Evolutionary conservation across 257 asterid species (phyloP).

Genomic region (Perilla frutescens): DNA sequence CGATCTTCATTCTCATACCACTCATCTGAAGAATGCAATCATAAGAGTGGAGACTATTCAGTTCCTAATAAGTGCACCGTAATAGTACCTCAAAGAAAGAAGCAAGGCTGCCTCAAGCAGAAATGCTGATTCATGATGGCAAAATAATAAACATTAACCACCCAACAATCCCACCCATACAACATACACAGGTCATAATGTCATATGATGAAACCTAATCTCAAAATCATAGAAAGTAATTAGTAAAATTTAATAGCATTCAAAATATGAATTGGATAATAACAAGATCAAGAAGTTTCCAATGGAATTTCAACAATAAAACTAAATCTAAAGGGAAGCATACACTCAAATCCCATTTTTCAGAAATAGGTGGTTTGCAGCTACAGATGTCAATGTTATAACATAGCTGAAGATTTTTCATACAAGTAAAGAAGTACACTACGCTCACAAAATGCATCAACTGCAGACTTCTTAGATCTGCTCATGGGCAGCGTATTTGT

Average conservation of each 20-base stretch:
- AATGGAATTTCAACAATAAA: slow-evolving; percentile 1
- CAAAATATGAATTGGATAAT: neutral
- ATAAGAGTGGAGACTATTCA: slow-evolving; percentile 25
- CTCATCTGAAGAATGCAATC: slow-evolving; percentile 70
- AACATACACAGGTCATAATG: neutral
- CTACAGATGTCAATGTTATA: neutral
- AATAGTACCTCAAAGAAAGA: slow-evolving; percentile 19
- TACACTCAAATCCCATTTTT: slow-evolving; percentile 11
- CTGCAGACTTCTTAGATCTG: slow-evolving; percentile 25
- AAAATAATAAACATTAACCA: neutral
- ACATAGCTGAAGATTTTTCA: neutral
- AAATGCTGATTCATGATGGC: slow-evolving; percentile 4
- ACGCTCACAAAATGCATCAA: slow-evolving; percentile 22
- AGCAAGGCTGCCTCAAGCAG: slow-evolving; percentile 6
- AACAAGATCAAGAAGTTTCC: neutral
- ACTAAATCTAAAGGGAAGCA: neutral
- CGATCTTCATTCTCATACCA: slow-evolving; percentile 92
- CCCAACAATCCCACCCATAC: neutral
- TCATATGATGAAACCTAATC: neutral
- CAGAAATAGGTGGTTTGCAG: neutral
- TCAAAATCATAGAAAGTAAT: neutral
- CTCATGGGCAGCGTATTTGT: slow-evolving; percentile 20
- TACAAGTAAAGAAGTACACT: slow-evolving; percentile 4
- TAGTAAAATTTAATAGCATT: neutral
- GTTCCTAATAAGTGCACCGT: slow-evolving; percentile 9